Base-by-base conservation (phyloP, 805 yeast species). In the Nakazawaea wyomingensis region DNA sequence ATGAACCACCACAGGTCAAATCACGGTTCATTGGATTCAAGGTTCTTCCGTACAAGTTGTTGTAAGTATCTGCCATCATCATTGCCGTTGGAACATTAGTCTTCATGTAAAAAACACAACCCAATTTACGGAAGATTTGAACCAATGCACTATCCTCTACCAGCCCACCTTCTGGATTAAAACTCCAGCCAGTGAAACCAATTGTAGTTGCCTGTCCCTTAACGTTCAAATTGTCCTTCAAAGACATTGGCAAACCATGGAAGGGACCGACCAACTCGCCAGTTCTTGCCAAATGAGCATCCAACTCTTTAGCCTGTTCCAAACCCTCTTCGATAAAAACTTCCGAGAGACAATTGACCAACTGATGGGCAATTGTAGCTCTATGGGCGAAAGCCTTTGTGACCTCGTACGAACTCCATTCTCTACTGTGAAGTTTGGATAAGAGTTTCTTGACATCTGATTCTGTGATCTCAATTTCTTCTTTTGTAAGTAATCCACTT, bases 241-340 rank as follows among this genome's bases (percentile, higher is more conserved):
- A 48, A 0, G 53, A 61, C 54, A 54, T 59, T 53, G 87, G 88
- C 24, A 81, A 60, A 2, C 88, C 88, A 51, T 81, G 86, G 37
- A 81, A 66, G 2, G 84, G 81, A 22, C 86, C 86, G 28, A 74
- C 54, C 2, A 70, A 58, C 48, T 72, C 67, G 13, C 80, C 82
- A 33, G 70, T 59, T 34, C 65, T 50, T 41, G 55, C 58, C 44
- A 50, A 75, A 53, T 72, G 69, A 19, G 66, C 72, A 54, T 82
- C 90, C 47, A 80, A 64, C 41, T 56, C 65, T 50, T 69, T 58
- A 6, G 88, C 88, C 44, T 70, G 65, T 44, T 64, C 65, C 42
- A 81, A 62, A 11, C 86, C 89, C 45, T 76, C 74, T 8, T 76
- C 78, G 29, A 76, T 63, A 54, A 83, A 79, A 10, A 68, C 62